Conservation (phyloP, 164 flowering plant species). For the Dillenia turbinata region DNA sequence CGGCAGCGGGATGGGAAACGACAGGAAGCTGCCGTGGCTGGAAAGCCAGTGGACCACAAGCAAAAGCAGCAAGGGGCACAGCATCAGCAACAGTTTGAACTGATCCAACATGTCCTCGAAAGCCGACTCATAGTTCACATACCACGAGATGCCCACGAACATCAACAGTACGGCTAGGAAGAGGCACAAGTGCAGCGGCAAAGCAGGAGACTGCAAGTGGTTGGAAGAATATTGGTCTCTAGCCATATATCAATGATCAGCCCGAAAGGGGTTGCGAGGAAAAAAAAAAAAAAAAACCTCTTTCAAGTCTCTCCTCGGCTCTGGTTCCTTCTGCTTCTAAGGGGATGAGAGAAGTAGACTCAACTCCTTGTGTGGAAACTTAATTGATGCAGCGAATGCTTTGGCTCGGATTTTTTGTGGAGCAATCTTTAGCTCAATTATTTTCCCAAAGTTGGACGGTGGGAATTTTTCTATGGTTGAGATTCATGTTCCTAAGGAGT, state of each 20-base stretch:
- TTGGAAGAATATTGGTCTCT: conserved; percentile 7
- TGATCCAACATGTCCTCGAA: conserved; percentile 46
- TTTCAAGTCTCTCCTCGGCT: not conserved
- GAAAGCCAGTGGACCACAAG: conserved; percentile 64
- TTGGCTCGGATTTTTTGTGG: conserved; percentile 13
- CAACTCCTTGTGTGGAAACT: not conserved
- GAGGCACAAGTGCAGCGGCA: conserved; percentile 58
- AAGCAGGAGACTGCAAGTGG: conserved; percentile 20
- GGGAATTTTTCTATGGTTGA: conserved; percentile 13
- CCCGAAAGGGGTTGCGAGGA: not conserved
- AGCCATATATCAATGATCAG: conserved; percentile 7
- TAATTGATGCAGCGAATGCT: not conserved
- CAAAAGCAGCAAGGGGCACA: conserved; percentile 59
- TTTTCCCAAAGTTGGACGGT: conserved; percentile 17
- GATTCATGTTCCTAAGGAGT: conserved; percentile 10
- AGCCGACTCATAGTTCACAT: conserved; percentile 55
- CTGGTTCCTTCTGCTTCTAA: not conserved
- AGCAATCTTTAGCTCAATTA: conserved; percentile 9
- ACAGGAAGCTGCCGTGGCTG: conserved; percentile 19
- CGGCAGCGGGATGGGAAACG: conserved; percentile 41
- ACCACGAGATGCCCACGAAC: conserved; percentile 57
- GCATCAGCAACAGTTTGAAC: conserved; percentile 54
- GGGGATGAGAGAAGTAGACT: not conserved
- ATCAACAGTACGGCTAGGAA: conserved; percentile 42
- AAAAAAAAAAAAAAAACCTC: not conserved